Base-by-base conservation (phyloP, 1,284 basidiomycete genomes). In the Calocybe gambosa region DNA sequence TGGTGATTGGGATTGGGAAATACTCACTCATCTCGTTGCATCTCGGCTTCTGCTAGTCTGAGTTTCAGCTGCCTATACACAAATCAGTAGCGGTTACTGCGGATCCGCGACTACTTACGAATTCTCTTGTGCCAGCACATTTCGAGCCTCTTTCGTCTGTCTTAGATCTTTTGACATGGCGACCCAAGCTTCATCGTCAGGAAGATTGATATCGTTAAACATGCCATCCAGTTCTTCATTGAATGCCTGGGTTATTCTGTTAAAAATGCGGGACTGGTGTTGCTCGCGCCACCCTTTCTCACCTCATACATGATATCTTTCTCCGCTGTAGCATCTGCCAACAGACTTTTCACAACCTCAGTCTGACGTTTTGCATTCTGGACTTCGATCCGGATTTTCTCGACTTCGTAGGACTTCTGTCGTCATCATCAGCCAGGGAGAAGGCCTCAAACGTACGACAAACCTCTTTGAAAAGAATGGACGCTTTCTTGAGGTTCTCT, bases 281-380 rank as follows among this genome's bases (percentile, higher is more conserved):
- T 9, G 28, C 4, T 16, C 8, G 15, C 31, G 16, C 1, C 5
- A 26, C 34, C n/a, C 31, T 21, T 4, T 13, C 31, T 16, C 50
- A 90, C 90, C 70, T 93, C 86, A 58, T 92, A 94, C 73, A 93
- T 83, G 58, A 90, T 86, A 57, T 92, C 89, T 61, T 93, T 87
- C 69, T 94, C 91, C 1, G 82, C 75, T n/a, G 82, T 85, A 28
- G 80, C 77, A 57, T 91, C 85, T 9, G 74, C 70, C 3, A 93
- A 69, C 36, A 93, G 73, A 49, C 77, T 78, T 60, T 87, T 86
- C 8, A 92, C 75, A 25, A 90, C 69, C 50, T 89, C 86, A 50
- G 80, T 82, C 60, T 89, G 85, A 16, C 85, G 77, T 53, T 77
- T 84, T 6, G 76, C 71, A 50, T 80, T 79, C 52, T 80, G 74